Evolutionary conservation across 2,329 filamentous ascomycete species (phyloP).

Genomic region (Colletotrichum sp.): DNA sequence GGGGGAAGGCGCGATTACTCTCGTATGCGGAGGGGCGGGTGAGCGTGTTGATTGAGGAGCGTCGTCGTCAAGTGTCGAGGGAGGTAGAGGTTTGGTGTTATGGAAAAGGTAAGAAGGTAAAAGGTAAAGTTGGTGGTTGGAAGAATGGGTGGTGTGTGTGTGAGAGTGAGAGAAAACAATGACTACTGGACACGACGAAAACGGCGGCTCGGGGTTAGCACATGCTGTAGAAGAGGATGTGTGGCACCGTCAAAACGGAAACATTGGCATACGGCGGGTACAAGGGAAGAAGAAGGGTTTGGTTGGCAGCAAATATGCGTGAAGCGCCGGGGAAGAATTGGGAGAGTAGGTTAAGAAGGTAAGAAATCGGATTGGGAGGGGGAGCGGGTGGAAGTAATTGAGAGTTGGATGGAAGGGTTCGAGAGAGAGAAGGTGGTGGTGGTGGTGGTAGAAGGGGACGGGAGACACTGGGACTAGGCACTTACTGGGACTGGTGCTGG

Average conservation of each 20-base stretch:
- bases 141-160: constrained; percentile 6
- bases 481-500: neutral
- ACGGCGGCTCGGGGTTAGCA: constrained; percentile 21
- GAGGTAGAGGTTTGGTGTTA: neutral
- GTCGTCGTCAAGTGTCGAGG: neutral
- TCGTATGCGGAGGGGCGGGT: constrained; percentile 1
- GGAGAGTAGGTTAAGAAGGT: constrained; percentile 7
- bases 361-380: neutral
- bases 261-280: constrained; percentile 7
- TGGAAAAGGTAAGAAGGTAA: neutral
- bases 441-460: neutral
- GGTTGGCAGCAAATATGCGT: neutral
- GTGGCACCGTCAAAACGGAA: constrained; percentile 17
- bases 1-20: neutral
- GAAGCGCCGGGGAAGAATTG: constrained; percentile 2
- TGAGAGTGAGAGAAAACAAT: constrained; percentile 20
- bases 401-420: constrained; percentile 15
- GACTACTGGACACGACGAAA: constrained; percentile 18
- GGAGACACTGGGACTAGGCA: neutral
- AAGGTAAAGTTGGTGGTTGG: constrained; percentile 2
- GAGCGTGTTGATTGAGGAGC: neutral
- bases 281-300: neutral
- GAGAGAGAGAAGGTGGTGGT: neutral
- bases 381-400: constrained; percentile 3
- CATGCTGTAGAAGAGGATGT: constrained; percentile 21